Conservation (phyloP, 768 basidiomycete genomes). For the Lentinula guzmanii region DNA sequence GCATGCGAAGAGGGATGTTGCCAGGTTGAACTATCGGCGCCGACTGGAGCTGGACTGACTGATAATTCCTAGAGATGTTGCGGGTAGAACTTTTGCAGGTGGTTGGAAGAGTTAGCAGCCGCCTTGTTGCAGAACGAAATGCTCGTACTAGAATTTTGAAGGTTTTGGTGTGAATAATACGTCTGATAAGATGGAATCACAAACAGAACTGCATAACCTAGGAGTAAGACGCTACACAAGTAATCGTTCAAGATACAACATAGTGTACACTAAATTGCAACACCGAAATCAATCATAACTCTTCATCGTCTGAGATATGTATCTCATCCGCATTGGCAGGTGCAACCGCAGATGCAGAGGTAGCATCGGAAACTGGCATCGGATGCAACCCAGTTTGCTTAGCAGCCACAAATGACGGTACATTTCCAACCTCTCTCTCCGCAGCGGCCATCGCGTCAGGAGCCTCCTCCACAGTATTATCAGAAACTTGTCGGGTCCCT, state of each 20-base stretch:
- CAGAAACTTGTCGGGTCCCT: constrained; percentile 42
- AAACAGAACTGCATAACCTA: no score
- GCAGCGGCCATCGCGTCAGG: constrained; percentile 86
- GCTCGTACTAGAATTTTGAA: no score
- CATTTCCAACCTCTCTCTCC: constrained; percentile 54
- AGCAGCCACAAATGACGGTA: constrained; percentile 74
- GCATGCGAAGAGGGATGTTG: background rate
- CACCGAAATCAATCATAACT: constrained; percentile 31
- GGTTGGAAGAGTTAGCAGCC: no score
- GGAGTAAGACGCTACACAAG: no score
- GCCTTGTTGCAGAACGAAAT: no score
- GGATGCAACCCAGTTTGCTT: constrained; percentile 42
- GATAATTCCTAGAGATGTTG: no score
- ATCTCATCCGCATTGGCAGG: constrained; percentile 75
- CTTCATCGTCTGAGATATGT: constrained; percentile 82
- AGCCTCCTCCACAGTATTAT: constrained; percentile 32
- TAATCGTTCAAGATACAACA: no score
- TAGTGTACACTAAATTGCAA: constrained; percentile 10
- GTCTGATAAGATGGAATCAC: no score
- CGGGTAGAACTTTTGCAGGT: no score
- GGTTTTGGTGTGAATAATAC: no score
- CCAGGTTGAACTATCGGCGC: background rate
- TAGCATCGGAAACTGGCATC: constrained; percentile 29
- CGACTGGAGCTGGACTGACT: background rate
- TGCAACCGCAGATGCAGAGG: constrained; percentile 20